Conservation (phyloP, 1,284 basidiomycete species). For the Kwoniella shivajii region DNA sequence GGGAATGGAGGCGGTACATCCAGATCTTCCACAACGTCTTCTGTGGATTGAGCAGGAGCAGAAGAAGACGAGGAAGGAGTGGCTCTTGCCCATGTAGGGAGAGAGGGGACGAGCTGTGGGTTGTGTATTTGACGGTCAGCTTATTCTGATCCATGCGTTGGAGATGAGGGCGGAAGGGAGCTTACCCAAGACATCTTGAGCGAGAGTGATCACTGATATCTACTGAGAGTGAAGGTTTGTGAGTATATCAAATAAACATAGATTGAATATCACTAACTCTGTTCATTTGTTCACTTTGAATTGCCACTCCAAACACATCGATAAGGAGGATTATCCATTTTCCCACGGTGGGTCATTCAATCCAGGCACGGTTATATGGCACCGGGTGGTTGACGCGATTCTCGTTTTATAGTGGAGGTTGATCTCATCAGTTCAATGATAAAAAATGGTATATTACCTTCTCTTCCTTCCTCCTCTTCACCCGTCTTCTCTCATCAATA, state of each 20-base stretch:
- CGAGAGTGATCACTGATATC: no score
- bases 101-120: conserved; percentile 12
- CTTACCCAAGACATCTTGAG: conserved; percentile 39
- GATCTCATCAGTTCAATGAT: conserved; percentile 2
- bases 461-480: neutral
- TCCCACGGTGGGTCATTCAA: conserved; percentile 2
- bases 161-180: neutral
- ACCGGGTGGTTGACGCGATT: conserved; percentile 10
- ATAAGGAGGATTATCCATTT: neutral
- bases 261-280: no score
- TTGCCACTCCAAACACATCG: conserved; percentile 3
- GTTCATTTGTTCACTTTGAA: neutral
- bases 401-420: neutral
- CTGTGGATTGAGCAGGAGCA: conserved; percentile 21
- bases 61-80: conserved; percentile 10
- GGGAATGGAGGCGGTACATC: conserved; percentile 83
- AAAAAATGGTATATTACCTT: neutral
- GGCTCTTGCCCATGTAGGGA: conserved; percentile 12
- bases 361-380: neutral
- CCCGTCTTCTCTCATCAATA: no score
- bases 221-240: neutral
- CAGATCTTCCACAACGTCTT: conserved; percentile 61
- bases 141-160: neutral
- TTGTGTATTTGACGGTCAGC: neutral
- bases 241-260: no score